Base-by-base conservation (phyloP, 2,329 filamentous ascomycete genomes). In the Fusarium sp. region DNA sequence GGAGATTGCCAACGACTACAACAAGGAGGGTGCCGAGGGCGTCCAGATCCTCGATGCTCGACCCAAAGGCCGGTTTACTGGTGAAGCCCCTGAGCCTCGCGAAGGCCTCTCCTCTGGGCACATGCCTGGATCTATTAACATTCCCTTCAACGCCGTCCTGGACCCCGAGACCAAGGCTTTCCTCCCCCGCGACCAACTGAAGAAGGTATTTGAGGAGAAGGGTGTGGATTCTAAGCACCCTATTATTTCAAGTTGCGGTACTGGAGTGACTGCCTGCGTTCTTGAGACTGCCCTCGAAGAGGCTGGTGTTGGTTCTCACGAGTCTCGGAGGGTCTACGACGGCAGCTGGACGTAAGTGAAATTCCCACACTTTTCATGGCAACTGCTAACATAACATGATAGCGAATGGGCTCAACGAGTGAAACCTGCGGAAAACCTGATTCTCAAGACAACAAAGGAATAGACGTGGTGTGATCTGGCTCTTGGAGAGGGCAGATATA, bases 301-400 rank as follows among this genome's bases (percentile, higher is more conserved):
- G 82, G 94, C 95, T 24, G 92, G 92, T 2, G 95, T 91, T 80
- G 94, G 93, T 2, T 86, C 90, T 5, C 84, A 89, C 0, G 88
- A 92, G 70, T 89, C 90, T 64, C 90, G 94, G 76, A 92, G 89
- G 80, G 88, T 99, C 24, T 99, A 99, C 80, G 97, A 99, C 82
- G 97, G 97, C 57, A 98, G 95, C 83, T 99, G 97, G 97, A 98
- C 97, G 89, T 97, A 87, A 91, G 94, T 92, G 11, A 13, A 65
- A 27, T 43, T 16, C 35, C n/a, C 22, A 27, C 14, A 64, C 41
- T 59, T n/a, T 43, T 37, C 29, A 65, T 56, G 37, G 58, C 37
- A 9, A 37, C 16, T 64, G 61, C 52, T 69, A 69, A 73, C 81
- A 84, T 2, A 78, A 85, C 80, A 35, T 67, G 18, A 69, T 66